A percentile compares a stretch with the other conserved stretches of the same genome.
phyloP scores from a whole-genome alignment of 495 filamentous ascomycete species.

The Talaromyces stipitatus region DNA sequence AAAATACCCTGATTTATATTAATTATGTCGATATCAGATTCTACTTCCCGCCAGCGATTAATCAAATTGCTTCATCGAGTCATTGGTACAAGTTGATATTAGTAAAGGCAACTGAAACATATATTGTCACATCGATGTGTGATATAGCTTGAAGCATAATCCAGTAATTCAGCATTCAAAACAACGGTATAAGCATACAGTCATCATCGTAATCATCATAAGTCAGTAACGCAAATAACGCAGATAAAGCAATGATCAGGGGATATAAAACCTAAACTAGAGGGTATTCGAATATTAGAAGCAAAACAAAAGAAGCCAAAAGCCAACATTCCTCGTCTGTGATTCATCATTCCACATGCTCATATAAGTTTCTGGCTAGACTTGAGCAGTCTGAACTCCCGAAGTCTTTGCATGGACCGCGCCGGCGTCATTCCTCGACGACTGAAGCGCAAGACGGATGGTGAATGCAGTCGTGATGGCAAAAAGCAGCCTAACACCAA shows the following conservation, averaged over 20 bases:
- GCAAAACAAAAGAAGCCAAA: background rate
- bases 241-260: background rate
- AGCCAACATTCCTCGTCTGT: background rate
- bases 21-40: too few species aligned
- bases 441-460: background rate
- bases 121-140: background rate
- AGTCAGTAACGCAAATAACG: background rate
- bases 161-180: background rate
- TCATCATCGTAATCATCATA: background rate
- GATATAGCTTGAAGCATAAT: background rate
- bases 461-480: conserved; percentile 13
- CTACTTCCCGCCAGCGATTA: too few species aligned
- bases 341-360: background rate
- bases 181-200: background rate
- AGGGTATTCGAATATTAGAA: background rate
- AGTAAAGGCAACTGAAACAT: background rate
- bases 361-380: background rate
- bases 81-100: too few species aligned
- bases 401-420: conserved; percentile 2
- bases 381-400: background rate
- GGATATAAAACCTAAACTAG: background rate
- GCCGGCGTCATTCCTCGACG: background rate
- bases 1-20: too few species aligned
- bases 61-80: too few species aligned
- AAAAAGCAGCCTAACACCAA: conserved; percentile 41